Percentiles rank a stretch among this genome's conserved stretches.
Evolutionary conservation across 805 yeast species (phyloP).

Genomic region (Wickerhamiella vanderwaltii): DNA sequence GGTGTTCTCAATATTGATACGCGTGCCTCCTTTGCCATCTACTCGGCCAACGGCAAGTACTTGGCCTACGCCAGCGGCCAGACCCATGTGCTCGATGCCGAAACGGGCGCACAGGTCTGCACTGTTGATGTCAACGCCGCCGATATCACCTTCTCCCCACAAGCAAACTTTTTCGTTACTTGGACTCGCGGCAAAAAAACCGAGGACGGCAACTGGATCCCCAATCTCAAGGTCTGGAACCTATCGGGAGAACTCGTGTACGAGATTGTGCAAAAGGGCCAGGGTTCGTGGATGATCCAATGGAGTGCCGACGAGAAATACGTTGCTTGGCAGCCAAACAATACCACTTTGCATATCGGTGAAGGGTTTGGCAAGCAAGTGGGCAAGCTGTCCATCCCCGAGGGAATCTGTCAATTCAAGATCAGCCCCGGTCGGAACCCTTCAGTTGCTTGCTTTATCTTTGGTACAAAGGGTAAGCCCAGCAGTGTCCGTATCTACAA

Average conservation of each 20-base stretch:
- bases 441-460: conserved; percentile 78
- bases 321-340: conserved; percentile 45
- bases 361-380: conserved; percentile 35
- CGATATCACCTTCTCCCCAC: conserved; percentile 80
- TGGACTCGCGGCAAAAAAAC: conserved; percentile 80
- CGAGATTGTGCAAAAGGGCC: conserved; percentile 65
- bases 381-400: conserved; percentile 34
- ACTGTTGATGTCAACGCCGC: conserved; percentile 51
- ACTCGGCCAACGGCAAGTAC: conserved; percentile 53
- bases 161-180: conserved; percentile 66
- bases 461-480: conserved; percentile 79
- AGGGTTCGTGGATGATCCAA: conserved; percentile 73
- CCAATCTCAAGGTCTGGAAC: conserved; percentile 71
- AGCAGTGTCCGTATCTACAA: conserved; percentile 77
- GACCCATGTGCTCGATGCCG: conserved; percentile 49
- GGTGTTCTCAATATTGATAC: conserved; percentile 23
- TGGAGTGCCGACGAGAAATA: conserved; percentile 69
- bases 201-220: conserved; percentile 59
- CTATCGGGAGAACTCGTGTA: conserved; percentile 29
- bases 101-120: conserved; percentile 35
- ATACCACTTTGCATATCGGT: conserved; percentile 45
- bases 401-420: conserved; percentile 46
- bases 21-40: conserved; percentile 36
- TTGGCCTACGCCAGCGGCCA: conserved; percentile 58
- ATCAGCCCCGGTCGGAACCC: conserved; percentile 84